Evolutionary conservation across 331 rosid genomes (phyloP).

Genomic region (Arachis monticola): DNA sequence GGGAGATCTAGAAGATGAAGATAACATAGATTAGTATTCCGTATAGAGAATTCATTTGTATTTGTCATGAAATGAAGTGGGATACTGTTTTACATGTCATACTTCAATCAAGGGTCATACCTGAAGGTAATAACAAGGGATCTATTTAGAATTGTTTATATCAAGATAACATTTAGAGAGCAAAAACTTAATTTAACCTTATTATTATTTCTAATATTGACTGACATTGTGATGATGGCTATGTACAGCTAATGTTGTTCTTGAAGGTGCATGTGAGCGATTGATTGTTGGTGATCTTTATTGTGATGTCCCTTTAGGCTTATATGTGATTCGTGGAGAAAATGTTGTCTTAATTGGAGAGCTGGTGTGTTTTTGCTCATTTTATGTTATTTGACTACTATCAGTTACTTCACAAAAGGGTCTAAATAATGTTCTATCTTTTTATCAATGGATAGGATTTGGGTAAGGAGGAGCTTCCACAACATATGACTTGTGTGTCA

Average conservation of each 20-base stretch:
- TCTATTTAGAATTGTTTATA: not conserved
- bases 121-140: not conserved
- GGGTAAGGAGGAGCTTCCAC: constrained; percentile 90
- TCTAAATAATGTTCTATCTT: constrained; percentile 27
- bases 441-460: constrained; percentile 55
- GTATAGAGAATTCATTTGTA: not conserved
- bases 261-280: constrained; percentile 89
- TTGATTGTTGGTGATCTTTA: constrained; percentile 85
- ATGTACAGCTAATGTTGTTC: constrained; percentile 81
- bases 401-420: not conserved
- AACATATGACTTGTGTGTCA: constrained; percentile 80
- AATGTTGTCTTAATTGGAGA: constrained; percentile 94
- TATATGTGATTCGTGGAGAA: constrained; percentile 89
- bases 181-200: not conserved
- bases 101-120: not conserved
- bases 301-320: constrained; percentile 89
- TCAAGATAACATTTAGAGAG: not conserved
- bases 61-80: not conserved
- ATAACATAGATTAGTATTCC: not conserved
- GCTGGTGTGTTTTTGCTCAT: constrained; percentile 52
- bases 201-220: constrained; percentile 15
- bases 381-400: constrained; percentile 10
- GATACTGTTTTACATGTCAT: not conserved
- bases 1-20: not conserved
- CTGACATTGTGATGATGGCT: constrained; percentile 24